Evolutionary conservation across 2,329 filamentous ascomycete genomes (phyloP), one percentile per base, ranked within the genome.

Genomic region (Helotiales sp.): DNA sequence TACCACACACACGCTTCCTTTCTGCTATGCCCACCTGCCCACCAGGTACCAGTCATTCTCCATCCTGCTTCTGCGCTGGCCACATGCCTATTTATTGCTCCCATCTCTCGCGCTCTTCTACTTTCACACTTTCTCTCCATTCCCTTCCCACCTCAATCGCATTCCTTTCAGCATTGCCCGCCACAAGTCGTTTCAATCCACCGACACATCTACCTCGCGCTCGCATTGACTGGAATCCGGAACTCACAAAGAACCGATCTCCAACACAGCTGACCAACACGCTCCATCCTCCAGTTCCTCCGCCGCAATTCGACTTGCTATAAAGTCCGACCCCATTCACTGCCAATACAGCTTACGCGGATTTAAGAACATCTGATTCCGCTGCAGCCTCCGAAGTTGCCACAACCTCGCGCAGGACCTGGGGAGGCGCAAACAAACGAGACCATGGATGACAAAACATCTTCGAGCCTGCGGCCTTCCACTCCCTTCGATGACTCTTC

Each of bases 371-470:
- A 50, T 46, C 40, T 38, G 47, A 64, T 50, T 60, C 63, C 58
- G 60, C 50, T 54, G 53, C 48, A 46, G 46, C 53, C 47, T 61
- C 61, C 61, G 58, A 54, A 63, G 38, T 67, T 66, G 63, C 63
- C 64, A 68, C 65, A 63, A 60, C 36, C 57, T 61, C 52, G 52
- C 50, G 55, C 56, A 50, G 24, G 33, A 55, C 54, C 58, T 52
- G 44, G 59, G 54, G 50, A 58, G 62, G 63, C 61, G 61, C 61
- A 63, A 55, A 54, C 61, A 64, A 55, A 61, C 55, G 53, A 62
- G 29, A 55, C 19, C 13, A 68, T 67, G 66, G 63, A 63, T 67
- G 64, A 68, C 62, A 65, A 66, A 65, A 65, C 60, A 62, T 46
- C 60, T 51, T 57, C 60, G 54, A 62, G 57, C 58, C 62, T 63